Evolutionary conservation across 495 filamentous ascomycete species (phyloP), one percentile per base, ranked within the genome.

Genomic region (Xylaria longipes): DNA sequence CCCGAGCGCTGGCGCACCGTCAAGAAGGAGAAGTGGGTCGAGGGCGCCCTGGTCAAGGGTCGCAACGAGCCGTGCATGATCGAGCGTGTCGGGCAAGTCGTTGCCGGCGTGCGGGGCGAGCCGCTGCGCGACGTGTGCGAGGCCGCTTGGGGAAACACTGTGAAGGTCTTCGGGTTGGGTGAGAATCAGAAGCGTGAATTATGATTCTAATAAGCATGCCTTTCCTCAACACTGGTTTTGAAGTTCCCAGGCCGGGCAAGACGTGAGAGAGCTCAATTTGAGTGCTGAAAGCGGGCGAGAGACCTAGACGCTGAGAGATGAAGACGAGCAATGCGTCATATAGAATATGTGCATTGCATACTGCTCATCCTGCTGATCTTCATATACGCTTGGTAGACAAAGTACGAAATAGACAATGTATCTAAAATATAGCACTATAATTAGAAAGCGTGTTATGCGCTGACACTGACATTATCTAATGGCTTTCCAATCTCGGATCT

Each of bases 21-120:
- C 46, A 98, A 97, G 85, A 98, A 98, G 80, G 96, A 99, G 81
- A 97, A 91, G 80, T 99, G 84, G 92, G 87, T 87, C 52, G 88
- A 93, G 77, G 94, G 93, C 0, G 80, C 80, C 5, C 92, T 97
- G 90, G 88, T 98, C 25, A 98, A 97, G 82, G 93, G 95, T 1
- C 87, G 96, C 27, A 99, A 98, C 79, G 96, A 99, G 81, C 92
- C 94, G 31, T 92, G 90, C 75, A 89, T 89, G 52, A 97, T 98
- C 70, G 85, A 89, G 65, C 89, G 89, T 48, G 93, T 99, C n/a
- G 96, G 93, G 15, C 88, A 90, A 78, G 93, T 93, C 65, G 90
- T 99, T 72, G 95, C 96, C 22, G 88, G 82, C 35, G 89, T 97
- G 46, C 97, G 97, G 81, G 94, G 89, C 0, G 82, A 97, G 9